These are phyloP conservation scores for Rhizophagus sp. DNA, from an alignment of 192 early-diverging fungal species.

Conservation along the genomic window DNA sequence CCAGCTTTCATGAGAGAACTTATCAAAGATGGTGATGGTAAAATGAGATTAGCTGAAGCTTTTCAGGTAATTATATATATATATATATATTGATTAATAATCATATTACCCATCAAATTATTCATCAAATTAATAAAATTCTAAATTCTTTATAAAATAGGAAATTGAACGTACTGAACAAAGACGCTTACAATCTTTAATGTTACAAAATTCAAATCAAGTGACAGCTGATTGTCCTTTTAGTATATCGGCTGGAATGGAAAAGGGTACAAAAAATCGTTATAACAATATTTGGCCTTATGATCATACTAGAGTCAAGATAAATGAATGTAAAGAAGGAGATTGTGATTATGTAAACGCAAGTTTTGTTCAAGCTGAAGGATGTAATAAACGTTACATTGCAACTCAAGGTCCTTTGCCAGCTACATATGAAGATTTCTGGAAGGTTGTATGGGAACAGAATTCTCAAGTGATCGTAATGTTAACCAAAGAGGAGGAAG, in stretches of 20 bases:
- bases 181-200: slow-evolving; percentile 67
- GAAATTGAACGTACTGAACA: slow-evolving; percentile 69
- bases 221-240: slow-evolving; percentile 55
- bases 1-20: slow-evolving; percentile 35
- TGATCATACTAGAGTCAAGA: slow-evolving; percentile 62
- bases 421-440: slow-evolving; percentile 87
- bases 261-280: slow-evolving; percentile 74
- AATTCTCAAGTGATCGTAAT: slow-evolving; percentile 83
- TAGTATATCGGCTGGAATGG: slow-evolving; percentile 79
- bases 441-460: slow-evolving; percentile 96
- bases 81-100: too few relatives aligned
- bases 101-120: too few relatives aligned
- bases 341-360: slow-evolving; percentile 48
- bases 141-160: slow-evolving; percentile 33
- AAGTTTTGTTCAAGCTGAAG: slow-evolving; percentile 38
- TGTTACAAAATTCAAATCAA: slow-evolving; percentile 60
- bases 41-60: slow-evolving; percentile 35
- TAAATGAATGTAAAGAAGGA: slow-evolving; percentile 32
- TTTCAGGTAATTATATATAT: too few relatives aligned
- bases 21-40: slow-evolving; percentile 29
- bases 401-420: slow-evolving; percentile 77
- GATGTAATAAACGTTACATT: slow-evolving; percentile 48
- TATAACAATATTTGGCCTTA: slow-evolving; percentile 88
- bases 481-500: slow-evolving; percentile 91
- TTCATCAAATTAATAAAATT: too few relatives aligned